Base-by-base conservation (phyloP, 345 rosid genomes). In the Fremontodendron californicum region DNA sequence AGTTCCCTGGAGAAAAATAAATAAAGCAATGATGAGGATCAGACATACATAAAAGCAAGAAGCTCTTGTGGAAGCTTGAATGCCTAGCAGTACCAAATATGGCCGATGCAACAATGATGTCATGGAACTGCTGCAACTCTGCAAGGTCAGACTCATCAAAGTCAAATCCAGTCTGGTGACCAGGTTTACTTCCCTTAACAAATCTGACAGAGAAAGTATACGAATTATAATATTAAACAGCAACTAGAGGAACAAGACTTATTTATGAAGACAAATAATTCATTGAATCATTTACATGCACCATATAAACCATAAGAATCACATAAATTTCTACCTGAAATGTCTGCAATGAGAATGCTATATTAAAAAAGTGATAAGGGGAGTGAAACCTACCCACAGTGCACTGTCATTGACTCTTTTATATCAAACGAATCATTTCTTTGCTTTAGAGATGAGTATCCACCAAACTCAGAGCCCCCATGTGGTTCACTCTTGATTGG, bases 391-490 rank as follows among this genome's bases (percentile, higher is more conserved):
- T 79, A 91, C 98, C 98, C 97, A 73, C 98, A 94, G 79, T 92
- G 95, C 87, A 94, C 86, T 45, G 75, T 82, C 98, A 94, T 94
- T 60, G 96, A 89, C 82, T 90, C 93, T 82, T 78, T 86, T 60
- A 92, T 81, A 73, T 90, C 90, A 78, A 82, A 94, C 35, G 96
- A 90, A 75, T 89, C 87, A 43, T 63, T 85, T 77, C 97, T 87
- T 39, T 90, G 91, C 48, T 80, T 81, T 60, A 94, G 81, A 80
- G 97, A 86, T 78, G 97, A 97, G 80, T 90, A 94, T 40, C 98
- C 98, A 78, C 97, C 94, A 79, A 93, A 94, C 5, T 87, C 91
- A 71, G 97, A 94, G 77, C 95, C 97, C 79, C 93, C 94, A 76
- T 86, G 87, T 46, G 84, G 82, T 84, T 87, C 92, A 78, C 10